Base-by-base conservation (phyloP, 306 rosid genomes). In the Prunus mume region DNA sequence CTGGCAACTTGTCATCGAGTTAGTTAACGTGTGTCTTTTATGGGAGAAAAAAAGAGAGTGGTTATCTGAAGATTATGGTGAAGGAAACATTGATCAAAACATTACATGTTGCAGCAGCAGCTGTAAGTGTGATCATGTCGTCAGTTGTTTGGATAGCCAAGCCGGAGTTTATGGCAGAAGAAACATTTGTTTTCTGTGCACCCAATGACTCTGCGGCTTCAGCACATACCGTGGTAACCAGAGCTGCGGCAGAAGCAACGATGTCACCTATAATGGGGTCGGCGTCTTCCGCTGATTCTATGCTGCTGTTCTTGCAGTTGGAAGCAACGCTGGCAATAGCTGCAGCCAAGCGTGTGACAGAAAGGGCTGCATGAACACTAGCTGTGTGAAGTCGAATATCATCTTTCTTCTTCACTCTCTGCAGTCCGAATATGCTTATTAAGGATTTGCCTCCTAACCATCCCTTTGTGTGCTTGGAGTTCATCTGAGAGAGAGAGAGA, bases 171-270 rank as follows among this genome's bases (percentile, higher is more conserved):
- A 78, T 30, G 34, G 82, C 82, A 2, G 82, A 71, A 51, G 77
- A 67, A 50, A 78, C 72, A 38, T 71, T 72, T 19, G 13, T n/a
- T 38, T 57, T 71, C 32, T 63, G 70, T 46, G 77, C 82, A 17
- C 82, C 82, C 51, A 71, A 27, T 11, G 77, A 71, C 72, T 78
- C 82, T 0, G 82, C 82, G 3, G 72, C 52, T 78, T 78, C 82
- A 3, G 82, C 82, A 70, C 77, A 78, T 62, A 78, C 76, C 64
- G 71, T 63, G 22, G 77, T 67, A 19, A 78, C 41, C 51, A 78
- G 77, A 71, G 82, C 82, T 38, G 82, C 77, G 25, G 82, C 82
- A 18, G 77, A 78, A 64, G 82, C 67, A 32, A 78, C 64, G n/a
- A 64, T 41, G 34, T 64, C 43, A 34, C 67, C 75, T n/a, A 60